Evolutionary conservation across 805 yeast genomes (phyloP).

Genomic region (Yarrowia alimentaria): DNA sequence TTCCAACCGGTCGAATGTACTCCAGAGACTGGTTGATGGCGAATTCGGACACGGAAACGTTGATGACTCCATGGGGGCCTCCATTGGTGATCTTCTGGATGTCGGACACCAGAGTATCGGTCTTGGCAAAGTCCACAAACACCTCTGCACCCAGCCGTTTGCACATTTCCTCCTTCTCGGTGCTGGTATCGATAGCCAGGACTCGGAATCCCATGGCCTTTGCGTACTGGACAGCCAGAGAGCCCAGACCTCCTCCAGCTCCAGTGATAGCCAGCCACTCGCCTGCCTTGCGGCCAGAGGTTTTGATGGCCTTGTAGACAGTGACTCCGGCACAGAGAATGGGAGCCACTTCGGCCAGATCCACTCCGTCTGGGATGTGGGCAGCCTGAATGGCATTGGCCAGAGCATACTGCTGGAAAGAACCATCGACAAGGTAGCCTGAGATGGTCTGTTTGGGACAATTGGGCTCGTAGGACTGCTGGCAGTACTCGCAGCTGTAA

Average conservation of each 20-base stretch:
- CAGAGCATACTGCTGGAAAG: constrained; percentile 86
- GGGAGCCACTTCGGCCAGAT: constrained; percentile 74
- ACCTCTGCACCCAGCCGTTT: constrained; percentile 62
- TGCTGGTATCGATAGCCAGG: constrained; percentile 69
- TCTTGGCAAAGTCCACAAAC: constrained; percentile 54
- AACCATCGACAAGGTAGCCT: constrained; percentile 87
- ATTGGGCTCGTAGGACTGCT: constrained; percentile 62
- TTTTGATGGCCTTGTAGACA: constrained; percentile 84
- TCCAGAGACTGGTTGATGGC: constrained; percentile 56
- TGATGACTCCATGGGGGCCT: constrained; percentile 69
- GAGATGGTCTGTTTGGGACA: constrained; percentile 69
- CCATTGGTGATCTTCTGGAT: constrained; percentile 52
- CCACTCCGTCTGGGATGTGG: constrained; percentile 66
- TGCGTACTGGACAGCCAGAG: constrained; percentile 72
- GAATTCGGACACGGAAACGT: constrained; percentile 58
- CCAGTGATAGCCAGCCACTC: constrained; percentile 77
- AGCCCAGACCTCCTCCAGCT: constrained; percentile 79
- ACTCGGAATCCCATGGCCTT: constrained; percentile 74
- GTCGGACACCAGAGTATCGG: constrained; percentile 50
- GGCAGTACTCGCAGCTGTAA: constrained; percentile 72
- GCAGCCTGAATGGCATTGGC: constrained; percentile 90
- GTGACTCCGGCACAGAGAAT: constrained; percentile 90
- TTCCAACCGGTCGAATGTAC: constrained; percentile 52
- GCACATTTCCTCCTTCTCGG: constrained; percentile 54
- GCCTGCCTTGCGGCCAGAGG: constrained; percentile 66